phyloP scores from a whole-genome alignment of 129 eudicot genomes.

The Chrysanthemum makinoi region DNA sequence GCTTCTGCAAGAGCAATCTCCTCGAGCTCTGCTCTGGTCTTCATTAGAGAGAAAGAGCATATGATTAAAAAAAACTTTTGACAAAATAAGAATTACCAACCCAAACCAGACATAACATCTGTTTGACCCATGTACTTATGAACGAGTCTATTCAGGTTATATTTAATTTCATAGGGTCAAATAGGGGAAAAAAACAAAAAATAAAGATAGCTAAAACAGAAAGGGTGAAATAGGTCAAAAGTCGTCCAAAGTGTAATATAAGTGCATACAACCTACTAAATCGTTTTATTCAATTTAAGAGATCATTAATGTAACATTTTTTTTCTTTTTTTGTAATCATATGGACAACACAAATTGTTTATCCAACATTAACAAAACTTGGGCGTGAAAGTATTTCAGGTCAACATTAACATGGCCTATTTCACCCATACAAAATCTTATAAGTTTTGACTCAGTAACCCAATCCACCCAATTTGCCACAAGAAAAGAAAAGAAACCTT shows the following conservation, averaged over 20 bases:
- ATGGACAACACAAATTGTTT: too few relatives aligned
- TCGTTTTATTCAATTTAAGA: too few relatives aligned
- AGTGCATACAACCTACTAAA: too few relatives aligned
- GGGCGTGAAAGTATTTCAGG: background rate
- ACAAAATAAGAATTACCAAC: slow-evolving; percentile 3
- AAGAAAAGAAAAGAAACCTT: slow-evolving; percentile 48
- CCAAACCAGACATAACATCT: background rate
- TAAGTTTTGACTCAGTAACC: too few relatives aligned
- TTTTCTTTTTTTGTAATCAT: too few relatives aligned
- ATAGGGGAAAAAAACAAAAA: background rate
- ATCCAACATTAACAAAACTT: background rate
- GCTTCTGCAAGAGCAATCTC: slow-evolving; percentile 99
- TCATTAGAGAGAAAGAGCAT: slow-evolving; percentile 20
- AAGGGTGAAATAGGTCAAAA: background rate
- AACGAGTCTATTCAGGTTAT: too few relatives aligned
- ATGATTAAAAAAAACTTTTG: background rate
- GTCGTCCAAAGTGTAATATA: background rate
- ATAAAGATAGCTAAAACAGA: background rate
- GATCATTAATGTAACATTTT: too few relatives aligned
- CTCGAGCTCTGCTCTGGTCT: slow-evolving; percentile 99
- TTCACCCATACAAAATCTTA: too few relatives aligned
- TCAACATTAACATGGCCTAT: background rate
- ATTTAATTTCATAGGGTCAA: too few relatives aligned
- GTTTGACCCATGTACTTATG: too few relatives aligned
- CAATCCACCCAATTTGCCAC: background rate